Base-by-base conservation (phyloP, 768 basidiomycete genomes). In the Candolleomyces aberdarensis region DNA sequence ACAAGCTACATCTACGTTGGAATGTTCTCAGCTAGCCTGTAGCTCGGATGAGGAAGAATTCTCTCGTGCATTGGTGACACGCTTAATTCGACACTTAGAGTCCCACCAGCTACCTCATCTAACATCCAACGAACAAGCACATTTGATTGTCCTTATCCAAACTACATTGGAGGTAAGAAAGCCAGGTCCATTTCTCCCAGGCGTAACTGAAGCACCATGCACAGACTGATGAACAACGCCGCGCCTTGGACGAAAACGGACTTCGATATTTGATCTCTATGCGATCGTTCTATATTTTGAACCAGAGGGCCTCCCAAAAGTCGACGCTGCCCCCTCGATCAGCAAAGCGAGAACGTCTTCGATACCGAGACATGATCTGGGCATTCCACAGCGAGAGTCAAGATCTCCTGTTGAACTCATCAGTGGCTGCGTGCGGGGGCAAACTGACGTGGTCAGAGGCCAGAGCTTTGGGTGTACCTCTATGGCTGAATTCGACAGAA, bases 321-420 rank as follows among this genome's bases (percentile, higher is more conserved):
- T 78, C 72, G 39, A 64, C 71, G 1, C 69, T 77, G 14, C 77
- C 77, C n/a, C 75, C 76, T 40, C 75, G 75, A 63, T 81, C 83
- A 44, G 85, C 82, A 31, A 80, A 84, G 66, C 78, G 92, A 66
- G 86, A 89, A 68, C 83, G 93, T n/a, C 80, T 96, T 51, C 85
- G 92, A 20, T 95, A 91, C 72, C 86, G 97, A 39, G 96, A 99
- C 72, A 93, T 98, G 78, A 81, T 98, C 29, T 99, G 96, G 96
- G 96, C 96, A 0, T 96, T 90, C 70, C 91, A 97, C 66, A 97
- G 95, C 69, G 94, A 97, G 73, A 92, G 88, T 68, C 95, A 99
- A 67, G 93, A 91, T 17, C 72, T 98, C 49, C 73, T 99, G 5
- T 72, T 97, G 56, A 77, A 80, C 29, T 86, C 88, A 3, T 90